Evolutionary conservation across 148 eudicot genomes (phyloP), one percentile per base, ranked within the genome.

Genomic region (Pharnaceum exiguum): DNA sequence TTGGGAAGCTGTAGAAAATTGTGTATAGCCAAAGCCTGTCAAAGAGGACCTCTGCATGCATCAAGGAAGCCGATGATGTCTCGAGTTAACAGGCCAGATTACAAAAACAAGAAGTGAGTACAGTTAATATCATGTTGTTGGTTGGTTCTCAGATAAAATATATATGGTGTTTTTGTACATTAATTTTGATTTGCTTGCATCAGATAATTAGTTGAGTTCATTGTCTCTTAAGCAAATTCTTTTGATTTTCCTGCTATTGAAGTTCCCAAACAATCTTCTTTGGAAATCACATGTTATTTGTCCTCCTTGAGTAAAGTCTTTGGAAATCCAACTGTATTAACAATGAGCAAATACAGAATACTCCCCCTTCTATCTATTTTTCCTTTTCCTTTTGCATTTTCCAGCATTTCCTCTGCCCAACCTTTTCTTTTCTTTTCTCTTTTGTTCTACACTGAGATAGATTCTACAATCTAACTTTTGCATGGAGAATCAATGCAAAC

Each of bases 101-200:
- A 11, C 28, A 54, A 31, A 55, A 5, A 31, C 60, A 45, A 62
- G 58, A 49, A 38, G 57, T 70, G 39, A 63, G 59, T 48, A 63
- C 59, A 57, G 47, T 43, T n/a, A n/a, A n/a, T 40, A 48, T 45
- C 68, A 62, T 49, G 40, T 62, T 63, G 74, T 42, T 63, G 43
- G 21, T 35, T 35, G 7, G 43, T 46, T 57, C 58, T 42, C 19
- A 31, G 51, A 25, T 24, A 63, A 62, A 50, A 39, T 48, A 49
- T 62, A 55, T 28, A 39, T 32, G 63, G 63, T 70, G 64, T 70
- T 70, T 32, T 40, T 23, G 55, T 62, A 62, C 68, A 62, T 56
- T 51, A 40, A 60, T 57, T 63, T 17, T 49, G 37, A 57, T 63
- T 49, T 63, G 53, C 44, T 57, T 57, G 74, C 63, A 62, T 63